Evolutionary conservation across 192 early-diverging fungal species (phyloP), one percentile per base, ranked within the genome.

Genomic region (Kappamyces sp.): DNA sequence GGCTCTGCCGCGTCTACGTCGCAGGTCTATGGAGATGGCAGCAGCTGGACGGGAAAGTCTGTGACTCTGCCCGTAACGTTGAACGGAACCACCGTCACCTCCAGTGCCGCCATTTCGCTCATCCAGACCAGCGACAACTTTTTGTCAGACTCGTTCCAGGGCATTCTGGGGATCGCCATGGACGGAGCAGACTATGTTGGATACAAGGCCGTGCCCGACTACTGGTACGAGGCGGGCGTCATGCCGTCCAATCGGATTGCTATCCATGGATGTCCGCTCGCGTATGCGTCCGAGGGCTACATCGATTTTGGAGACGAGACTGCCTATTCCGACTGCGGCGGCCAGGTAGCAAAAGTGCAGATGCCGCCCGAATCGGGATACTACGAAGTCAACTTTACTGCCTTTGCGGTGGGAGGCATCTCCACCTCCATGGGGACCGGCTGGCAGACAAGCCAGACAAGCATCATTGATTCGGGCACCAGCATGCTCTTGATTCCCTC

Each of bases 261-360:
- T 13, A n/a, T 59, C 37, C 33, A 35, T 32, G 57, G 35, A 0
- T 59, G 57, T 32, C 41, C n/a, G 8, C 49, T 47, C 3, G 35
- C 57, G n/a, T 4, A 32, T 31, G 8, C 33, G 2, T 47, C 42
- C 1, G 31, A 59, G 15, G 12, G 44, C 33, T 34, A 15, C 35
- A 59, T 59, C 46, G 57, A 59, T 47, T 40, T 59, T 47, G 57
- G 57, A 1, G 46, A 35, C 31, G 39, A 36, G 1, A 40, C 57
- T 3, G 44, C 57, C 1, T 59, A 31, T 13, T 13, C 1, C 2
- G 13, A 36, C 2, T 59, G 57, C 23, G 36, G 37, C 8, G 39
- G 40, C 46, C 12, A 5, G 3, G 12, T 36, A 1, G 38, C 43
- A n/a, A 59, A 43, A 0, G 49, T 59, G 7, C 13, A 32, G 0